phyloP scores from a whole-genome alignment of 768 basidiomycete genomes.

The Cystofilobasidium bisporidii region DNA sequence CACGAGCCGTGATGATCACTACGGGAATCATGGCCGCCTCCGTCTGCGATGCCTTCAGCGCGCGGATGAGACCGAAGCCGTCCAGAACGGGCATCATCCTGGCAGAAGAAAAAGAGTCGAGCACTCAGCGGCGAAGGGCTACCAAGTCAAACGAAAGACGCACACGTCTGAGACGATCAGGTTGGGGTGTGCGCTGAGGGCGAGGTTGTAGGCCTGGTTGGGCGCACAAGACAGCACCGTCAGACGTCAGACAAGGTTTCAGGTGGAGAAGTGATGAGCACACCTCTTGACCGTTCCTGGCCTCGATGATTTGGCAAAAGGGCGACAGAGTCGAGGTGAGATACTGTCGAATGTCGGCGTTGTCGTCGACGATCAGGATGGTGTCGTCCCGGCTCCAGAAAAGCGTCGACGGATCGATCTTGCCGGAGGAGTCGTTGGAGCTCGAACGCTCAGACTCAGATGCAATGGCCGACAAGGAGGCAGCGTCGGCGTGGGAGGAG shows the following conservation, averaged over 20 bases:
- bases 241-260: too few species aligned
- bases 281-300: slow-evolving; percentile 29
- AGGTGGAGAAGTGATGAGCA: too few species aligned
- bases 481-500: slow-evolving; percentile 24
- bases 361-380: slow-evolving; percentile 25
- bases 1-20: slow-evolving; percentile 35
- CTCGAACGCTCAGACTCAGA: slow-evolving; percentile 29
- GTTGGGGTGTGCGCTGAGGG: slow-evolving; percentile 31
- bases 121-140: background rate
- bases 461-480: background rate
- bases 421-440: slow-evolving; percentile 33
- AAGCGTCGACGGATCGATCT: slow-evolving; percentile 39
- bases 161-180: slow-evolving; percentile 39
- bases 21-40: slow-evolving; percentile 35
- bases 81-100: slow-evolving; percentile 35
- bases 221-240: background rate
- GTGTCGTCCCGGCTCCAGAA: slow-evolving; percentile 37
- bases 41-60: slow-evolving; percentile 32
- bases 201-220: slow-evolving; percentile 13
- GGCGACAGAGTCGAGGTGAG: slow-evolving; percentile 36
- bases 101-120: too few species aligned
- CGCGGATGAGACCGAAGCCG: slow-evolving; percentile 38
- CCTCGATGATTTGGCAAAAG: slow-evolving; percentile 39
- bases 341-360: slow-evolving; percentile 22
- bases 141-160: too few species aligned